Conservation (phyloP, 495 filamentous ascomycete species). For the Chaetomium tenue region DNA sequence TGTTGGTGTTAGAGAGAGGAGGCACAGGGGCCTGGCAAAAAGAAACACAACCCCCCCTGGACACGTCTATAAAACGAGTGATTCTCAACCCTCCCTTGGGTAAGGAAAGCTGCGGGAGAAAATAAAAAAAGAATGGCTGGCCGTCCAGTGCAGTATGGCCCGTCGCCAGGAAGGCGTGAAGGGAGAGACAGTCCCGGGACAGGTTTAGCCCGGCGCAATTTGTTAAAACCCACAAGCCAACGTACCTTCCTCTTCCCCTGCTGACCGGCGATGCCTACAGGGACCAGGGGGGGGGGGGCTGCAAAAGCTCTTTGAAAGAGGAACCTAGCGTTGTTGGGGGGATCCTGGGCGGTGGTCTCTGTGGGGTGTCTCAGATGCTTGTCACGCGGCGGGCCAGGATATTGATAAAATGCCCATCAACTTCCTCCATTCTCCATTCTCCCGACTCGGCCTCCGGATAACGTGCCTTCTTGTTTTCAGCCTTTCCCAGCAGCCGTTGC, state of each 20-base stretch:
- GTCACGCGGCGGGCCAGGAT: slow-evolving; percentile 3
- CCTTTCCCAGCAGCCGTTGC: neutral
- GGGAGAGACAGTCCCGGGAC: neutral
- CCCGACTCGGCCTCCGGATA: neutral
- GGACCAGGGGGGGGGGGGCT: slow-evolving; percentile 1
- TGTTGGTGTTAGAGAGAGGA: neutral
- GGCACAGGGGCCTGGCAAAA: neutral
- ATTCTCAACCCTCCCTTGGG: neutral
- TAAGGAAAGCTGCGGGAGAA: neutral
- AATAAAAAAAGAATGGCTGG: neutral
- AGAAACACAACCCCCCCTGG: neutral
- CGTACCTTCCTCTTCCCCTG: slow-evolving; percentile 9
- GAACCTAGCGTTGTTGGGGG: slow-evolving; percentile 8
- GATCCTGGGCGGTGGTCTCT: neutral
- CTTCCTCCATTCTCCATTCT: neutral
- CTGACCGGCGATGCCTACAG: neutral
- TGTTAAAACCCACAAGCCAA: neutral
- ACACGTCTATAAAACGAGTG: neutral
- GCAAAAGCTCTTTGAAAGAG: neutral
- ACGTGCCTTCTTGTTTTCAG: neutral
- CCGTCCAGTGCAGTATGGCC: neutral
- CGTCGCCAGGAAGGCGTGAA: neutral
- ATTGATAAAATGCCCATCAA: slow-evolving; percentile 9
- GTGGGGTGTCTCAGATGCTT: slow-evolving; percentile 16
- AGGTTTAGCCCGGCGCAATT: neutral